These are phyloP conservation scores for Prunus fruticosa DNA, from an alignment of 306 rosid species.

Conservation along the genomic window DNA sequence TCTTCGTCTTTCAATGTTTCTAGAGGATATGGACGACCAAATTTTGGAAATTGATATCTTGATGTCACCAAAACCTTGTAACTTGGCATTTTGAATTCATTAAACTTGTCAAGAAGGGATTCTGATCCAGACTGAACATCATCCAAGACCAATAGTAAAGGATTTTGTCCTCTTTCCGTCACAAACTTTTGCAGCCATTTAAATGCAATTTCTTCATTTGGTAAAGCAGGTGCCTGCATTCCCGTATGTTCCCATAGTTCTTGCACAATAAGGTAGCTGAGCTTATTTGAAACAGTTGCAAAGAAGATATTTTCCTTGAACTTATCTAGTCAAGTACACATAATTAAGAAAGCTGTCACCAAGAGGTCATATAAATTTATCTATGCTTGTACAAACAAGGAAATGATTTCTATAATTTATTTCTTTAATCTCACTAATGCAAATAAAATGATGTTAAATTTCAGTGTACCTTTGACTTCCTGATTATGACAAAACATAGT, in stretches of 20 bases:
- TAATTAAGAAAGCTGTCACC: not conserved
- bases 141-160: conserved; percentile 13
- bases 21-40: conserved; percentile 20
- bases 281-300: conserved; percentile 30
- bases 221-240: conserved; percentile 21
- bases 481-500: conserved; percentile 39
- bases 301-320: conserved; percentile 51
- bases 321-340: conserved; percentile 31
- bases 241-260: conserved; percentile 32
- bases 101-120: conserved; percentile 26
- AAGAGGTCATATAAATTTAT: not conserved
- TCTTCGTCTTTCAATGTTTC: conserved; percentile 27
- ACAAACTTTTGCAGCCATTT: not conserved
- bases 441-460: not conserved
- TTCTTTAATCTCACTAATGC: not conserved
- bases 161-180: not conserved
- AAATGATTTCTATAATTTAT: too few species aligned
- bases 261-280: conserved; percentile 30
- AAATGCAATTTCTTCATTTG: conserved; percentile 25
- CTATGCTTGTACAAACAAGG: too few species aligned
- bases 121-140: conserved; percentile 14
- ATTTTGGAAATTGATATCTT: conserved; percentile 22
- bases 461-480: conserved; percentile 35
- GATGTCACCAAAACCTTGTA: conserved; percentile 33
- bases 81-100: conserved; percentile 18